Percentiles rank a stretch among this genome's conserved stretches.
Conservation (phyloP, 106 monocot genomes). For the Vanilla planifolia region DNA sequence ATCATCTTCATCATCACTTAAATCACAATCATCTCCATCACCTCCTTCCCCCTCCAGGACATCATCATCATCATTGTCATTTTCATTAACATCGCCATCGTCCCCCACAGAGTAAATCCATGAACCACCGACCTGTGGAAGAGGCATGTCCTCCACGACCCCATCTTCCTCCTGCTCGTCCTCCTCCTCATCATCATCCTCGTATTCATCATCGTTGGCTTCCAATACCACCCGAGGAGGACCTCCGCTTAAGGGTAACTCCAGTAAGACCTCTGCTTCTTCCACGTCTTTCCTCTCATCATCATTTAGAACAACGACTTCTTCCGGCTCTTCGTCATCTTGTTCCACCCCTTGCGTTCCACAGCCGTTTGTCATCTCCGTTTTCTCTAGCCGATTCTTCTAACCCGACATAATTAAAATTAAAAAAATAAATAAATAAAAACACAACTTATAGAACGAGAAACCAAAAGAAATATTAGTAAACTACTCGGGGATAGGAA, state of each 20-base stretch:
- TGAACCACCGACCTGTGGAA: not conserved
- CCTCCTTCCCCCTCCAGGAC: not conserved
- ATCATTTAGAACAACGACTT: no score
- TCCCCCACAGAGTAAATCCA: not conserved
- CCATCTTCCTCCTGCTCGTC: slow-evolving; percentile 1
- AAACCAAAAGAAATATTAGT: no score
- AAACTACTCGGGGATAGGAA: no score
- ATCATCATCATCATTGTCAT: not conserved
- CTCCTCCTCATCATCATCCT: not conserved
- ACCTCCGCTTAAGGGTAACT: no score
- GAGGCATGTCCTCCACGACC: not conserved
- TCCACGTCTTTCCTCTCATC: no score
- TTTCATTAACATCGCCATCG: not conserved
- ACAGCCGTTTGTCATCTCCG: no score
- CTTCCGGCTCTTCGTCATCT: no score
- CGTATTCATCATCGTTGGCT: not conserved
- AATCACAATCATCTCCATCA: not conserved
- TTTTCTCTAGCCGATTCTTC: no score
- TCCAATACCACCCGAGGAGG: not conserved
- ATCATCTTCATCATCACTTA: not conserved
- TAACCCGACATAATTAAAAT: no score
- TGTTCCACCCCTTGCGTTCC: no score
- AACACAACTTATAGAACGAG: no score
- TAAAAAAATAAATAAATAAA: no score
- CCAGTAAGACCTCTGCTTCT: slow-evolving; percentile 1